Evolutionary conservation across 495 filamentous ascomycete genomes (phyloP), one percentile per base, ranked within the genome.

Genomic region (Aspergillus wentii): DNA sequence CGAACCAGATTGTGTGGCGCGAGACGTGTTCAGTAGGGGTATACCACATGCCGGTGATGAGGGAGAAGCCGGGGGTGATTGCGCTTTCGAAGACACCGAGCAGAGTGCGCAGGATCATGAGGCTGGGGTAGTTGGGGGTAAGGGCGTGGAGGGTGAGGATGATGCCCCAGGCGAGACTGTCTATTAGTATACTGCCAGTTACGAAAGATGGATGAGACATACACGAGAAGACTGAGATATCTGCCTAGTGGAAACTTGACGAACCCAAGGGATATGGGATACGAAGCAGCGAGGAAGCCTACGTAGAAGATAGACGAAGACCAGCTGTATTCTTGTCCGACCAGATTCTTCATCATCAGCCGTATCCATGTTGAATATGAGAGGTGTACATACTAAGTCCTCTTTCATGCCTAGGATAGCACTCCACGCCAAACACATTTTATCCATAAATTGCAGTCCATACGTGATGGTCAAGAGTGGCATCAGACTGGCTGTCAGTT

Each of bases 61-160:
- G n/a, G 3, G 23, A 32, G 30, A 40, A 40, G 8, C 38, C 38
- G 11, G 38, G 38, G 2, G 27, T 30, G 4, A 40, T 28, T 22
- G 28, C 25, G n/a, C 27, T 28, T 15, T 40, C 38, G 27, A 30
- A 40, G 22, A 15, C 26, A 25, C 27, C 74, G 6, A 66, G 55
- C 15, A 77, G 48, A 11, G 66, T 62, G 1, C 38, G 27, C 11
- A 30, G 17, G n/a, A 33, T 14, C 17, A 21, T 21, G 5, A 21
- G 13, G 16, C 33, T 14, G 19, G 19, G n/a, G 10, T 23, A 35
- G 13, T 35, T 35, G n/a, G 14, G 18, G 14, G 20, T 21, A 8
- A 21, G 19, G 4, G 33, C 33, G n/a, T 21, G 17, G 19, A 9
- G 26, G 3, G 33, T 20, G 5, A 35, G 33, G 7, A 21, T 35